These are phyloP conservation scores for Russula sp. DNA, from an alignment of 768 basidiomycete genomes.

Conservation along the genomic window DNA sequence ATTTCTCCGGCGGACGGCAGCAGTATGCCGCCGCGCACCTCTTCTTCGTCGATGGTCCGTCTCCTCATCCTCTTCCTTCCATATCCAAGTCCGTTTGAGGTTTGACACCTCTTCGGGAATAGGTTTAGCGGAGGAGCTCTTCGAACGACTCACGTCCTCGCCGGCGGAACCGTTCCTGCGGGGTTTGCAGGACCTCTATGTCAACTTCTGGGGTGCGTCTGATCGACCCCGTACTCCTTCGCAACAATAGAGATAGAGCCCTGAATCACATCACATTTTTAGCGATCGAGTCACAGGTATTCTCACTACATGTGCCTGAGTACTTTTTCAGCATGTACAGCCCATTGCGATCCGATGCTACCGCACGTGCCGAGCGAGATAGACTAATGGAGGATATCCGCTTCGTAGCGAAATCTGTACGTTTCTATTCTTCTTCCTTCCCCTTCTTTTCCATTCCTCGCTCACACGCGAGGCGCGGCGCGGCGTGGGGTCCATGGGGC, in stretches of 20 bases:
- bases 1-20: slow-evolving; percentile 64
- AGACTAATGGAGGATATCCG: slow-evolving; percentile 86
- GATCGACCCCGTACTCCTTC: neutral
- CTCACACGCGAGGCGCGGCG: neutral
- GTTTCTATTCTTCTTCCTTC: slow-evolving; percentile 28
- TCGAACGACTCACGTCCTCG: slow-evolving; percentile 70
- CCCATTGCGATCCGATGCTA: slow-evolving; percentile 70
- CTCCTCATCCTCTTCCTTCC: neutral
- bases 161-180: slow-evolving; percentile 76
- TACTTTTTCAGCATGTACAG: slow-evolving; percentile 89
- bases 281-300: slow-evolving; percentile 87
- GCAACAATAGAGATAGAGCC: neutral
- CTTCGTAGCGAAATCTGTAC: slow-evolving; percentile 67
- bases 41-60: slow-evolving; percentile 88
- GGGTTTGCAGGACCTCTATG: slow-evolving; percentile 77
- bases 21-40: slow-evolving; percentile 83
- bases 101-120: slow-evolving; percentile 34
- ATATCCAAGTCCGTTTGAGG: neutral
- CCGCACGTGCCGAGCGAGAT: slow-evolving; percentile 62
- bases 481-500: neutral
- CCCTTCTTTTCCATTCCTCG: neutral
- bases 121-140: slow-evolving; percentile 73
- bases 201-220: slow-evolving; percentile 88
- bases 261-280: neutral
- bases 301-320: slow-evolving; percentile 72